A percentile compares a stretch with the other conserved stretches of the same genome.
Evolutionary conservation across 768 basidiomycete species (phyloP).

Genomic region (Crepidotus variabilis): DNA sequence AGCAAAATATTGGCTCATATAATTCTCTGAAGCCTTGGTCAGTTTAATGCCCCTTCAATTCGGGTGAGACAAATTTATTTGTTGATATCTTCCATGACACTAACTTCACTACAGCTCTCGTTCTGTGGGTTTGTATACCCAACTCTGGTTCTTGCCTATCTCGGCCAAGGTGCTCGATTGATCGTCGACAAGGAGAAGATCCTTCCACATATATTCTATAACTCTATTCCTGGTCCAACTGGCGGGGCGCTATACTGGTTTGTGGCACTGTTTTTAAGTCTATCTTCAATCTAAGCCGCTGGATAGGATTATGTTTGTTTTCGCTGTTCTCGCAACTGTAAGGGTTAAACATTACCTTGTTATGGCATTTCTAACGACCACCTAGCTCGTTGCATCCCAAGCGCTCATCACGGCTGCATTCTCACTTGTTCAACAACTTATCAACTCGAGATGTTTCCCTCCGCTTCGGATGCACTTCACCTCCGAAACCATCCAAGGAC

Average conservation of each 20-base stretch:
- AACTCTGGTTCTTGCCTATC: constrained; percentile 57
- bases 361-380: not conserved
- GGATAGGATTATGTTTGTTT: constrained; percentile 47
- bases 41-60: constrained; percentile 61
- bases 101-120: constrained; percentile 32
- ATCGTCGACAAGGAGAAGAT: constrained; percentile 47
- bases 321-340: constrained; percentile 63
- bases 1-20: not conserved
- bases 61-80: constrained; percentile 28
- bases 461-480: constrained; percentile 59
- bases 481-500: constrained; percentile 56
- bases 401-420: constrained; percentile 70
- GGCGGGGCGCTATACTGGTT: constrained; percentile 54
- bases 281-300: not conserved
- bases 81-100: not conserved
- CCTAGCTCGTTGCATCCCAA: constrained; percentile 57
- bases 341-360: constrained; percentile 9
- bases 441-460: constrained; percentile 57
- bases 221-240: constrained; percentile 53
- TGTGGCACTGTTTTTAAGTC: not conserved
- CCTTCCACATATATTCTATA: constrained; percentile 58
- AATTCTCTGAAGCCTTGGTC: constrained; percentile 45
- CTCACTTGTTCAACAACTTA: constrained; percentile 59
- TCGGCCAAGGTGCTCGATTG: constrained; percentile 67
- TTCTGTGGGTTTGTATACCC: constrained; percentile 56